Percentiles rank a stretch among this genome's conserved stretches.
phyloP scores from a whole-genome alignment of 805 yeast species.

The Candida corydali region DNA sequence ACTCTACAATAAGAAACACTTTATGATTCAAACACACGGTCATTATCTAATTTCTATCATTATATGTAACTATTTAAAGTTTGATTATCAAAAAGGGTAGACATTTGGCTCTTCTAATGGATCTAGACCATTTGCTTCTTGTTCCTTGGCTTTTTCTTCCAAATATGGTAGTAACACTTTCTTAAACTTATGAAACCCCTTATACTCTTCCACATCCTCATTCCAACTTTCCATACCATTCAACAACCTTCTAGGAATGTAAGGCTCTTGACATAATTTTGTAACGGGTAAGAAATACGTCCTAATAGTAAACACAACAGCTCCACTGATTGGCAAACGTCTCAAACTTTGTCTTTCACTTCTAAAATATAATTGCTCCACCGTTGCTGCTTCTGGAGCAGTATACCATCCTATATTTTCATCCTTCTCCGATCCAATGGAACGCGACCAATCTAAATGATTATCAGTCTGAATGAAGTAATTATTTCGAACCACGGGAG shows the following conservation, averaged over 20 bases:
- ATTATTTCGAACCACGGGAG: slow-evolving; percentile 64
- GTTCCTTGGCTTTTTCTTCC: slow-evolving; percentile 43
- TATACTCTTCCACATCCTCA: slow-evolving; percentile 55
- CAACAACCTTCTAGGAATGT: slow-evolving; percentile 55
- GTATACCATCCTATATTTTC: slow-evolving; percentile 63
- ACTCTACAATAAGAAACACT: too few relatives aligned
- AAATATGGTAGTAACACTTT: slow-evolving; percentile 54
- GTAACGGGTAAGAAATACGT: slow-evolving; percentile 58
- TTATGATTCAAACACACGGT: too few relatives aligned
- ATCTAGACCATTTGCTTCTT: slow-evolving; percentile 40
- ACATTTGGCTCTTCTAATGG: slow-evolving; percentile 35
- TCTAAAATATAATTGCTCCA: slow-evolving; percentile 49
- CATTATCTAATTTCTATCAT: too few relatives aligned
- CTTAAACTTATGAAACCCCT: slow-evolving; percentile 53
- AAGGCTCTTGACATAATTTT: slow-evolving; percentile 55
- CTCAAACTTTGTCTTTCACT: slow-evolving; percentile 64
- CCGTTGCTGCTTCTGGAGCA: slow-evolving; percentile 45
- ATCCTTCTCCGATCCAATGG: slow-evolving; percentile 55
- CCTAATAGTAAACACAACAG: slow-evolving; percentile 54
- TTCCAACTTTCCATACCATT: slow-evolving; percentile 60
- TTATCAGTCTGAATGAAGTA: slow-evolving; percentile 64
- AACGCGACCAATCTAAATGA: slow-evolving; percentile 58
- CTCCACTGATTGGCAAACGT: slow-evolving; percentile 58
- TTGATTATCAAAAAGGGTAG: slow-evolving; percentile 38
- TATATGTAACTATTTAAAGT: too few relatives aligned